These are phyloP conservation scores for Kuraishia ogatae DNA, from an alignment of 805 yeast species.

Conservation along the genomic window DNA sequence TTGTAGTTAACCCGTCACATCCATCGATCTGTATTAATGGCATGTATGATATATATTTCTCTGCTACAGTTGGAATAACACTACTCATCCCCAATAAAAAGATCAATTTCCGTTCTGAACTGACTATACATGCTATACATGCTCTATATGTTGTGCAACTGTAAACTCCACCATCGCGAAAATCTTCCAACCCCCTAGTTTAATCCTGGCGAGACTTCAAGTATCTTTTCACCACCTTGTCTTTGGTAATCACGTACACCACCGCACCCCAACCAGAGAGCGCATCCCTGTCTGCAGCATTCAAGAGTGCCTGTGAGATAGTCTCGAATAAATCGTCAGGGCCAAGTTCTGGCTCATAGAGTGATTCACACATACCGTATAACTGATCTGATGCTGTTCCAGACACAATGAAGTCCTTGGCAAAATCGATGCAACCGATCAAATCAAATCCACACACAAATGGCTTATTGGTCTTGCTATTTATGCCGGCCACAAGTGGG, in stretches of 20 bases:
- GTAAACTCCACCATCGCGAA: background rate
- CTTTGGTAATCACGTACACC: conserved; percentile 86
- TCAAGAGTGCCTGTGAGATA: conserved; percentile 84
- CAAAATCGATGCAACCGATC: conserved; percentile 93
- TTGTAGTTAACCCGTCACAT: background rate
- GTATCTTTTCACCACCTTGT: conserved; percentile 78
- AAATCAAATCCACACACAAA: conserved; percentile 92
- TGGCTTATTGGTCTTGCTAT: conserved; percentile 75
- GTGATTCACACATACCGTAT: conserved; percentile 96
- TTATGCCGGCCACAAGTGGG: conserved; percentile 92
- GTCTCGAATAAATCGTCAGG: conserved; percentile 96
- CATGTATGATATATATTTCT: background rate
- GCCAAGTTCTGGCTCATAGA: conserved; percentile 88
- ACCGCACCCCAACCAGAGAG: conserved; percentile 98
- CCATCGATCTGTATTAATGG: background rate
- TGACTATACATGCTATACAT: background rate
- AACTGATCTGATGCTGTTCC: conserved; percentile 97
- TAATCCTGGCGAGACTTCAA: conserved; percentile 95
- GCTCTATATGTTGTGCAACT: background rate
- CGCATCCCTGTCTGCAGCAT: conserved; percentile 96
- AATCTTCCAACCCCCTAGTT: conserved; percentile 4
- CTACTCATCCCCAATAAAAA: background rate
- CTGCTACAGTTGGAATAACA: background rate
- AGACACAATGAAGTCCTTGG: conserved; percentile 87
- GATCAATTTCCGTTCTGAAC: background rate